phyloP scores from a whole-genome alignment of 1,284 basidiomycete species.

The Anthracocystis walkeri region DNA sequence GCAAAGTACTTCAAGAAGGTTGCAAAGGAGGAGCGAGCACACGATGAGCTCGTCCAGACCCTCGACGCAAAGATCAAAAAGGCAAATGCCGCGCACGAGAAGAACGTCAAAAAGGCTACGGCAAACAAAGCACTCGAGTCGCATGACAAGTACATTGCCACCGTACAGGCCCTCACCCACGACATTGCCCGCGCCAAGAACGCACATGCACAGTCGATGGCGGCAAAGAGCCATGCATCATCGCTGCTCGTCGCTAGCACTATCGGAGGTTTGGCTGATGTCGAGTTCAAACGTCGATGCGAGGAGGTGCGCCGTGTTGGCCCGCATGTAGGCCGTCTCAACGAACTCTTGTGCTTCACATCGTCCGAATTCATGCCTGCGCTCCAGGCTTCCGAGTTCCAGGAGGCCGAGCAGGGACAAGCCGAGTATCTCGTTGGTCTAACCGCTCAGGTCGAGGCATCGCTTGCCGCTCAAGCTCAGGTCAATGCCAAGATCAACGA shows the following conservation, averaged over 20 bases:
- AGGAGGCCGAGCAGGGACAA: constrained; percentile 53
- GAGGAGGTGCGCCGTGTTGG: constrained; percentile 61
- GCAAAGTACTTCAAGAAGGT: constrained; percentile 67
- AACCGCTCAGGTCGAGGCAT: constrained; percentile 45
- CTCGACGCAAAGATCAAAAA: constrained; percentile 68
- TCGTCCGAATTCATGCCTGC: constrained; percentile 63
- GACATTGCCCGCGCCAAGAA: constrained; percentile 61
- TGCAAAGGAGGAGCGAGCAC: constrained; percentile 66
- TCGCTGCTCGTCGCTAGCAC: constrained; percentile 55
- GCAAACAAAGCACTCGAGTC: constrained; percentile 53
- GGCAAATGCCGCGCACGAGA: constrained; percentile 65
- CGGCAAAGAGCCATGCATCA: constrained; percentile 55
- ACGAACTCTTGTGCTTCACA: constrained; percentile 61
- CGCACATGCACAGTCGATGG: constrained; percentile 54
- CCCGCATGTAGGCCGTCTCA: constrained; percentile 55
- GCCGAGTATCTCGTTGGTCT: constrained; percentile 52
- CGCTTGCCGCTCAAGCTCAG: constrained; percentile 42
- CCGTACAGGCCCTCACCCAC: constrained; percentile 55
- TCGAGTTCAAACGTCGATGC: constrained; percentile 63
- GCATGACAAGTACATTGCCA: constrained; percentile 66
- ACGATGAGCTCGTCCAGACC: constrained; percentile 61
- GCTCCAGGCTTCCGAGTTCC: constrained; percentile 54
- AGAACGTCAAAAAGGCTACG: constrained; percentile 56
- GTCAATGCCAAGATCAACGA: constrained; percentile 50
- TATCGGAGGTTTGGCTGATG: constrained; percentile 62